These are phyloP conservation scores for Rhexocercosporidium sp. DNA, from an alignment of 2,329 filamentous ascomycete species.

Conservation along the genomic window DNA sequence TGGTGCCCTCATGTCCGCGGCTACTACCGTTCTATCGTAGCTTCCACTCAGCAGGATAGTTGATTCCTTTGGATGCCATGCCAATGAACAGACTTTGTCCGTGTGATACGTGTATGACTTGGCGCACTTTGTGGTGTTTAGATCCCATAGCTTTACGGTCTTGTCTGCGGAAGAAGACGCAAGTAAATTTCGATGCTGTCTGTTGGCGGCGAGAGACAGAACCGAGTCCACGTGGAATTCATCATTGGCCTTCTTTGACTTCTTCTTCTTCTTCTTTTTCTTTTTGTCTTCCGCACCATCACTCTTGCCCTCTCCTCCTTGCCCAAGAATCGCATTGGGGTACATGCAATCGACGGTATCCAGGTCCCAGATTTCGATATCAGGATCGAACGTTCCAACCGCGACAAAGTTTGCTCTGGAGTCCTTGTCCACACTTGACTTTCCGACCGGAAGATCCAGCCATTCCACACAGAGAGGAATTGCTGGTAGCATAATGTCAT, in stretches of 20 bases:
- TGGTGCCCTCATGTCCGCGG: conserved; percentile 95
- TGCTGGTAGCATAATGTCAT: conserved; percentile 98
- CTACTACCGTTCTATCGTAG: conserved; percentile 92
- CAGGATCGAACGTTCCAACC: conserved; percentile 95
- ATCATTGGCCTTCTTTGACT: conserved; percentile 85
- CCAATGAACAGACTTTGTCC: conserved; percentile 95
- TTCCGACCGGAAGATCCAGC: conserved; percentile 89
- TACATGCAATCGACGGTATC: conserved; percentile 98
- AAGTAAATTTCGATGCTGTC: conserved; percentile 90
- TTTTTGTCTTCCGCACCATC: conserved; percentile 58
- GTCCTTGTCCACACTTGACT: conserved; percentile 64
- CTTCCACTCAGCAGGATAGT: conserved; percentile 91
- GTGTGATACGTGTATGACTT: conserved; percentile 96
- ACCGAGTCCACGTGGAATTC: conserved; percentile 94
- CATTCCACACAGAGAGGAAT: conserved; percentile 96
- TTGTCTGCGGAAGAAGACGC: conserved; percentile 95
- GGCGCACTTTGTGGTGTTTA: conserved; percentile 89
- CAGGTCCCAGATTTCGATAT: conserved; percentile 98
- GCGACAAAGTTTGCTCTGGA: conserved; percentile 88
- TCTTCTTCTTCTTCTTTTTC: conserved; percentile 91
- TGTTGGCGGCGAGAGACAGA: conserved; percentile 87
- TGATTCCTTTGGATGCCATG: conserved; percentile 88
- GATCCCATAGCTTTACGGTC: conserved; percentile 97
- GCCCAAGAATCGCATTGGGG: conserved; percentile 92
- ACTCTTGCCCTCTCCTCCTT: conserved; percentile 58